Conservation (phyloP, 208 protist species). For the Trypanosoma scelopori region DNA sequence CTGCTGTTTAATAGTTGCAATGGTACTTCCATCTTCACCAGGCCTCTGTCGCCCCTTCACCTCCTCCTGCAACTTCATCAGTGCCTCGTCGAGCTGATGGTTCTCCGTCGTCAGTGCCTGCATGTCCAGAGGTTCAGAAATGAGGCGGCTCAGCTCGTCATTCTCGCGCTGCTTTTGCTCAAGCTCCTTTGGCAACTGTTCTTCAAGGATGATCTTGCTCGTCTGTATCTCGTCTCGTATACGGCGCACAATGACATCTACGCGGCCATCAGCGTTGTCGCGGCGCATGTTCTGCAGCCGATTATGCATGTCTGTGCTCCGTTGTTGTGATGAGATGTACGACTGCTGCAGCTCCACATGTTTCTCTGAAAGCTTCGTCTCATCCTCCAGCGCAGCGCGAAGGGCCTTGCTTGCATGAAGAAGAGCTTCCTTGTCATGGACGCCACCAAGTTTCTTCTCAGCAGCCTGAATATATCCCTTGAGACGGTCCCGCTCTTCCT, state of each 20-base stretch:
- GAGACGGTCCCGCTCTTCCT: conserved; percentile 79
- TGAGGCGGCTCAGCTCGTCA: conserved; percentile 65
- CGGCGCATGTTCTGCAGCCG: conserved; percentile 84
- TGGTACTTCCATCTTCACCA: conserved; percentile 72
- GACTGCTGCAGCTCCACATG: conserved; percentile 80
- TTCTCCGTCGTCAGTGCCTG: conserved; percentile 53
- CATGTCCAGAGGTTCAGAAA: conserved; percentile 89
- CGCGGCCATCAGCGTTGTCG: conserved; percentile 73
- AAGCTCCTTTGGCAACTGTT: conserved; percentile 85
- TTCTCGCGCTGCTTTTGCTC: conserved; percentile 76
- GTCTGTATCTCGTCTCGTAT: conserved; percentile 88
- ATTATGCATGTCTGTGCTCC: conserved; percentile 72
- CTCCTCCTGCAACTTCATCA: conserved; percentile 53
- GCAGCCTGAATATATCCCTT: conserved; percentile 70
- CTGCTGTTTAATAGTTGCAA: conserved; percentile 83
- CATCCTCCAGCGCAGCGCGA: conserved; percentile 72
- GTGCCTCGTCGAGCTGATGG: conserved; percentile 69
- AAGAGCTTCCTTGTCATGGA: conserved; percentile 80
- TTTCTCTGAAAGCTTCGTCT: conserved; percentile 66
- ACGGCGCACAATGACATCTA: conserved; percentile 82
- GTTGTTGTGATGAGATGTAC: conserved; percentile 67
- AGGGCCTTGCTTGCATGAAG: conserved; percentile 71
- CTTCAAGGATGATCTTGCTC: conserved; percentile 83
- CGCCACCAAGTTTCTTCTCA: conserved; percentile 63
- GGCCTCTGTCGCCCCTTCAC: conserved; percentile 65